A percentile compares a stretch with the other conserved stretches of the same genome.
These are phyloP conservation scores for Rosellinia necatrix DNA, from an alignment of 2,329 filamentous ascomycete species.

Conservation along the genomic window DNA sequence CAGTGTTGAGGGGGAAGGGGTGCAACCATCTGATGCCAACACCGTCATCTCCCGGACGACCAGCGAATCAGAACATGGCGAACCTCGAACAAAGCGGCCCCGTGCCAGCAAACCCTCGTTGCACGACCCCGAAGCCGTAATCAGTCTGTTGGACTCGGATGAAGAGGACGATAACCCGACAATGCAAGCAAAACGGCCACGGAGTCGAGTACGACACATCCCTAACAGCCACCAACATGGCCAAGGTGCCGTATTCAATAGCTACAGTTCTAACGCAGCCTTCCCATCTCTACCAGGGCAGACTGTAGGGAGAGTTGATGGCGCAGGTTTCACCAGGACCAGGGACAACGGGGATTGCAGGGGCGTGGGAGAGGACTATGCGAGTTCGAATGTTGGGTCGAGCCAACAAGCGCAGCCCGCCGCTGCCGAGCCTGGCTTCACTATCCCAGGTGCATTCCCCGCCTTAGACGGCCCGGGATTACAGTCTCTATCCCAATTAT, in stretches of 20 bases:
- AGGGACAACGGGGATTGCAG: neutral
- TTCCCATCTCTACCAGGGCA: neutral
- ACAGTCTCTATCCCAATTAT: neutral
- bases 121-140: conserved; percentile 6
- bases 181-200: neutral
- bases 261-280: neutral
- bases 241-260: neutral
- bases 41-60: neutral
- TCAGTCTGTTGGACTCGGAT: conserved; percentile 23
- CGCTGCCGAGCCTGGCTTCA: neutral
- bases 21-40: neutral
- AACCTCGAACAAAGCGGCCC: conserved; percentile 12
- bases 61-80: neutral
- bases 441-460: neutral
- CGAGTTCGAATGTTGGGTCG: neutral
- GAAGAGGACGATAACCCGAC: neutral
- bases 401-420: neutral
- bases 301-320: neutral
- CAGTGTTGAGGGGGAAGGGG: neutral
- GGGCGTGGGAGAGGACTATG: neutral
- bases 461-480: neutral
- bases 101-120: neutral
- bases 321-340: neutral
- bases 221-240: neutral
- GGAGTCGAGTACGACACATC: neutral